A percentile compares a stretch with the other conserved stretches of the same genome.
Evolutionary conservation across 164 flowering plant species (phyloP).

Genomic region (Warburgia ugandensis): DNA sequence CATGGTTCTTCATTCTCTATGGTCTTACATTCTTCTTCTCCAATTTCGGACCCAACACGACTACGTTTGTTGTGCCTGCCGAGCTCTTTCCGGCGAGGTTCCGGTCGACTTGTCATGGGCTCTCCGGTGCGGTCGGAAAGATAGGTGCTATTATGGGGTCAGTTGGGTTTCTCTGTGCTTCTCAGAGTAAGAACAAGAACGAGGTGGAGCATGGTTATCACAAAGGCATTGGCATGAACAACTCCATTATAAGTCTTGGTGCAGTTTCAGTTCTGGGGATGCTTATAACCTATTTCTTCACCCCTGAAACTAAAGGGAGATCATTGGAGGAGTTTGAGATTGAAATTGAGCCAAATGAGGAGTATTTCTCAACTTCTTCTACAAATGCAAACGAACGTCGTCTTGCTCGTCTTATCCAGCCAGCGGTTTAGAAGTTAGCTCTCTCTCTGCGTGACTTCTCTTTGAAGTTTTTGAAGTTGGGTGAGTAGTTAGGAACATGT

Average conservation of each 20-base stretch:
- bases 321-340: conserved; percentile 66
- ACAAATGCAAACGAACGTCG: no score
- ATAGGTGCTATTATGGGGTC: conserved; percentile 59
- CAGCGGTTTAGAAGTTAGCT: no score
- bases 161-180: conserved; percentile 48
- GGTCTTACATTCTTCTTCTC: conserved; percentile 56
- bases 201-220: conserved; percentile 12
- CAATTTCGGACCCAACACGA: conserved; percentile 64
- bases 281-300: conserved; percentile 36
- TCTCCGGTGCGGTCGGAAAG: conserved; percentile 55
- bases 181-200: conserved; percentile 9
- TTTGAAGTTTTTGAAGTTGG: no score
- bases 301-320: conserved; percentile 46
- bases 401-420: no score
- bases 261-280: conserved; percentile 37
- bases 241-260: conserved; percentile 28
- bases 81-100: no score
- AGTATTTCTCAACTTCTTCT: no score
- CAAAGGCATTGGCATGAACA: conserved; percentile 24
- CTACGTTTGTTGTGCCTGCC: conserved; percentile 62
- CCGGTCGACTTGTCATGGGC: conserved; percentile 68
- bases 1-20: conserved; percentile 40
- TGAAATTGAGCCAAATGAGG: conserved; percentile 6
- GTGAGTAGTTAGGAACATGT: no score
- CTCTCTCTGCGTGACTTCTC: no score